Percentiles rank a stretch among this genome's conserved stretches.
phyloP scores from a whole-genome alignment of 805 yeast species.

The Candida yuanshanica region DNA sequence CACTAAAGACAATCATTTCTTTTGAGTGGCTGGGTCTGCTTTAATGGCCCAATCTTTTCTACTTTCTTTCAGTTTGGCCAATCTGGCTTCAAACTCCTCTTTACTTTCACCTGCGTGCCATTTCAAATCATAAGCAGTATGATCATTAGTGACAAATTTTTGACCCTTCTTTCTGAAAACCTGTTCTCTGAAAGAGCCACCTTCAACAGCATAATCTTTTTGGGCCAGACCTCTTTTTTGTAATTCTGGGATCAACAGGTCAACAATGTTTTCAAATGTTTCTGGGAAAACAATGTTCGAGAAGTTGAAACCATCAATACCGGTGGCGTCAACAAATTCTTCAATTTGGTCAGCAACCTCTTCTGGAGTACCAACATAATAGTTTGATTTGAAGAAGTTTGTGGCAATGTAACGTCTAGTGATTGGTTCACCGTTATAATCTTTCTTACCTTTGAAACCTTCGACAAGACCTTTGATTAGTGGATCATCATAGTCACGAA shows the following conservation, averaged over 20 bases:
- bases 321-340: slow-evolving; percentile 33
- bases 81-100: slow-evolving; percentile 6
- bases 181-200: slow-evolving; percentile 34
- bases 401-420: slow-evolving; percentile 27
- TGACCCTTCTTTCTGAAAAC: slow-evolving; percentile 23
- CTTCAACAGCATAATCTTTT: slow-evolving; percentile 22
- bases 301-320: slow-evolving; percentile 39
- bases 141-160: slow-evolving; percentile 17
- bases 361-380: slow-evolving; percentile 30
- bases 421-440: slow-evolving; percentile 22
- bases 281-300: slow-evolving; percentile 36
- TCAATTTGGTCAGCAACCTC: slow-evolving; percentile 39
- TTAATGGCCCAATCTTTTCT: slow-evolving; percentile 2
- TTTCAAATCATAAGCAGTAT: slow-evolving; percentile 5
- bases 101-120: slow-evolving; percentile 8
- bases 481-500: slow-evolving; percentile 25
- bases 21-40: not conserved
- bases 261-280: slow-evolving; percentile 36
- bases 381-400: slow-evolving; percentile 18
- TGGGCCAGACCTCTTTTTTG: slow-evolving; percentile 33
- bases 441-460: slow-evolving; percentile 22
- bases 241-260: slow-evolving; percentile 33
- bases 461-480: slow-evolving; percentile 29
- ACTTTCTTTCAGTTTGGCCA: slow-evolving; percentile 1
- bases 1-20: too few relatives aligned